Base-by-base conservation (phyloP, 176 grass and related monocot species). In the Rhynchospora tenuis region DNA sequence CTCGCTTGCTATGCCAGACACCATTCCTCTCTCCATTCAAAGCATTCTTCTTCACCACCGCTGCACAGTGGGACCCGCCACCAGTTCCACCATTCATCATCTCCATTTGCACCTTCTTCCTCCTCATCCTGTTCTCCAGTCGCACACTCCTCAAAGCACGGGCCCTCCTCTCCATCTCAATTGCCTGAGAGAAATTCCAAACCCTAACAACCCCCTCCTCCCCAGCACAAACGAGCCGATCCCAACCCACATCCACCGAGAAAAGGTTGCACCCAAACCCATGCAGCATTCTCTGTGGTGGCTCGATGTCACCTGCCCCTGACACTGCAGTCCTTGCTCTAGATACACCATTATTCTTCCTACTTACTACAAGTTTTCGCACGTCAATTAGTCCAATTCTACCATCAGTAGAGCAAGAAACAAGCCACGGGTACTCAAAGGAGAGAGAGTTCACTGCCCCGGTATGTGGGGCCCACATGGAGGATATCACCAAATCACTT, bases 341-440 rank as follows among this genome's bases (percentile, higher is more conserved):
- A 3, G 82, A 90, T 85, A 19, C 78, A 86, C 60, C 79, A 88
- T 43, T 75, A 57, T 59, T 74, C 33, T 84, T 74, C 47, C 28
- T 61, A 9, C 80, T 78, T 12, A 78, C 82, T 56, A 98, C 54
- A 84, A 98, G 87, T 71, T 90, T 98, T 85, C 91, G 91, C 74
- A 91, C 75, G 89, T 98, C 89, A 80, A 95, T 98, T 61, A 95
- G 56, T 12, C 92, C 78, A 77, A 98, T 84, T 81, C 92, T 93
- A 51, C 92, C 90, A 90, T 98, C 95, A 84, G 86, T 90, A 1
- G 91, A 94, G 70, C 92, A 88, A 46, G 92, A 93, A 42, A 93
- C 91, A 76, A 98, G 87, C 95, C 95, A 98, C 47, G 92, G 95
- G 83, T 95, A 95, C 90, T 98, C 95, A 84, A 95, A 95, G 57